A percentile compares a stretch with the other conserved stretches of the same genome.
Evolutionary conservation across 2,329 filamentous ascomycete genomes (phyloP).

Genomic region (Basipetospora chlamydospora): DNA sequence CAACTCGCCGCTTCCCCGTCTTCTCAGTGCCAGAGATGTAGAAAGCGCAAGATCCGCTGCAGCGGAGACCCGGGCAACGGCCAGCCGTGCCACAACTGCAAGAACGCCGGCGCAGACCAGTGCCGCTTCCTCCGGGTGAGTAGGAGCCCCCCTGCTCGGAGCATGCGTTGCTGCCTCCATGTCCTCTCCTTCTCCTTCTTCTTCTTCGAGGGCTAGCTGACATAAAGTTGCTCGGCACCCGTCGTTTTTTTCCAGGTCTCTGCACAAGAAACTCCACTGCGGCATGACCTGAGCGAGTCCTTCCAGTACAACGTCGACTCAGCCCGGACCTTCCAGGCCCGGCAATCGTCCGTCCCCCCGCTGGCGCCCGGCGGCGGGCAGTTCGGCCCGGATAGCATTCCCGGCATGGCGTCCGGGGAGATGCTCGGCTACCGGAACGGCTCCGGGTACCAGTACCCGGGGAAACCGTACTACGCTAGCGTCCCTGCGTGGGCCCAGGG

Average conservation of each 20-base stretch:
- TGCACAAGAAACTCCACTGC: constrained; percentile 21
- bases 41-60: constrained; percentile 89
- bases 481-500: constrained; percentile 19
- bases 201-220: too few relatives aligned
- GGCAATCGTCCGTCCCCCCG: constrained; percentile 15
- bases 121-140: constrained; percentile 74
- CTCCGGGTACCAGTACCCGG: constrained; percentile 14
- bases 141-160: constrained; percentile 1
- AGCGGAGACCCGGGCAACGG: constrained; percentile 70
- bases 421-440: constrained; percentile 4
- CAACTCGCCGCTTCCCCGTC: not conserved
- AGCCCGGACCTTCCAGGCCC: constrained; percentile 19
- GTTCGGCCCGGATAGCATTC: constrained; percentile 2
- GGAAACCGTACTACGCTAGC: constrained; percentile 19
- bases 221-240: too few relatives aligned
- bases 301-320: constrained; percentile 23
- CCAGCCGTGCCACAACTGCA: constrained; percentile 72
- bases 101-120: constrained; percentile 50
- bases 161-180: not conserved
- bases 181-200: too few relatives aligned
- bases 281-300: constrained; percentile 15
- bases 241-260: constrained; percentile 17
- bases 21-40: constrained; percentile 67
- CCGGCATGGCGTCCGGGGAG: constrained; percentile 2
- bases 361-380: constrained; percentile 8